These are phyloP conservation scores for Fusarium concolor DNA, from an alignment of 2,329 filamentous ascomycete genomes.

Conservation along the genomic window DNA sequence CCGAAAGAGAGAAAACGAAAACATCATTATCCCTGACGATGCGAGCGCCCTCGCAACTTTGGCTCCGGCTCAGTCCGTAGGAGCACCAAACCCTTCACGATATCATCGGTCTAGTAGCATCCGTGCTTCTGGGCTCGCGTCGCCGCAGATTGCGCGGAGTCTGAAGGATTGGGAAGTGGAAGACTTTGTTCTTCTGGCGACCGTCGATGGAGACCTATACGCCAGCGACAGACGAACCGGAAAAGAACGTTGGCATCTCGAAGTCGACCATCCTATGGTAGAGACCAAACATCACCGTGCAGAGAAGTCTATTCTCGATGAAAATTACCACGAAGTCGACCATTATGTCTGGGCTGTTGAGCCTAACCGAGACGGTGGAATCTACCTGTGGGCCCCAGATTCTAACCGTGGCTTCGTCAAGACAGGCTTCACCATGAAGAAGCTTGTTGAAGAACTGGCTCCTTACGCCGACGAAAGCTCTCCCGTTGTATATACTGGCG, in stretches of 20 bases:
- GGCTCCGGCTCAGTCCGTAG: conserved; percentile 95
- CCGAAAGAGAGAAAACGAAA: conserved; percentile 48
- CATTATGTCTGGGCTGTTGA: conserved; percentile 97
- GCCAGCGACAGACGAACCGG: conserved; percentile 90
- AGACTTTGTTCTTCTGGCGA: conserved; percentile 99
- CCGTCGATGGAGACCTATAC: conserved; percentile 96
- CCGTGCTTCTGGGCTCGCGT: conserved; percentile 73
- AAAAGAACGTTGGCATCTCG: conserved; percentile 84
- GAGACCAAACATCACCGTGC: conserved; percentile 85
- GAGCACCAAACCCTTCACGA: conserved; percentile 86
- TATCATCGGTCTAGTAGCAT: conserved; percentile 65
- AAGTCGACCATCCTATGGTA: conserved; percentile 87
- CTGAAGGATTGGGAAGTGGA: conserved; percentile 99
- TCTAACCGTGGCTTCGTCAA: conserved; percentile 69
- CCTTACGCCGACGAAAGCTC: conserved; percentile 81
- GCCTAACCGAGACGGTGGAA: conserved; percentile 84
- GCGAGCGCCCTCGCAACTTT: conserved; percentile 97
- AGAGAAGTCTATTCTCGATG: conserved; percentile 71
- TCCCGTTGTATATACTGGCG: conserved; percentile 87
- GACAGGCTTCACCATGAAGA: conserved; percentile 82
- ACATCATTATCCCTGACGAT: conserved; percentile 66
- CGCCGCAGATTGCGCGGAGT: conserved; percentile 94
- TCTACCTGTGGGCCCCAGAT: conserved; percentile 85
- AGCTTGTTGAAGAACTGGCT: conserved; percentile 83
- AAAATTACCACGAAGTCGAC: conserved; percentile 75